Base-by-base conservation (phyloP, 176 grass and related monocot genomes). In the Lolium perenne region DNA sequence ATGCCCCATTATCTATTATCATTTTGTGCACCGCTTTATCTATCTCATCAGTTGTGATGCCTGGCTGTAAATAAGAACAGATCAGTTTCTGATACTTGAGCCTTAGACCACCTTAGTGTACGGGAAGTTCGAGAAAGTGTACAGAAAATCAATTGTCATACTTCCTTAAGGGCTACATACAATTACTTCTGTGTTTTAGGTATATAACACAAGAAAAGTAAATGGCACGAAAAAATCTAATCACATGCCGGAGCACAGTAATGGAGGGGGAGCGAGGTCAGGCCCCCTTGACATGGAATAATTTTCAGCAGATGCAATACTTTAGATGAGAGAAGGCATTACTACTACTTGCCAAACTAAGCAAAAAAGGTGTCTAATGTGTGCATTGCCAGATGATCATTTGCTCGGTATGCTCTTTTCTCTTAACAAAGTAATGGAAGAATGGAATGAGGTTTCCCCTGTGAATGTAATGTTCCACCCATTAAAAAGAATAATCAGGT, bases 11-110 rank as follows among this genome's bases (percentile, higher is more conserved):
- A 73, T 95, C 90, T 21, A 98, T 88, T 32, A 95, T 94, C 93
- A 95, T 94, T 91, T 94, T 80, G 89, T 98, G 96, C 55, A 98
- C 96, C 3, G 86, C 92, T 88, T 92, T 95, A 84, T 98, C 96
- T 91, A 98, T 98, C 67, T 98, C 93, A 85, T 98, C 96, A 84
- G 93, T 94, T 69, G 77, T 98, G 81, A 83, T 89, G 80, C 96
- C 96, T 95, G 93, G 96, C 93, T 98, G 91, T 71, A 88, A 88
- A 91, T 57, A 78, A 91, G 69, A 88, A 82, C 53, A 60, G 67
- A 88, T 80, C 66, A 83, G 70, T 73, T 54, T 79, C 63, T 77
- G 26, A 81, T 6, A 67, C 59, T 85, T 74, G 22, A 85, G 56
- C 64, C 40, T 66, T 78, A 82, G 18, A 73, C 15, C 35, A 18